Evolutionary conservation across 768 basidiomycete genomes (phyloP).

Genomic region (Termitomyces sp.): DNA sequence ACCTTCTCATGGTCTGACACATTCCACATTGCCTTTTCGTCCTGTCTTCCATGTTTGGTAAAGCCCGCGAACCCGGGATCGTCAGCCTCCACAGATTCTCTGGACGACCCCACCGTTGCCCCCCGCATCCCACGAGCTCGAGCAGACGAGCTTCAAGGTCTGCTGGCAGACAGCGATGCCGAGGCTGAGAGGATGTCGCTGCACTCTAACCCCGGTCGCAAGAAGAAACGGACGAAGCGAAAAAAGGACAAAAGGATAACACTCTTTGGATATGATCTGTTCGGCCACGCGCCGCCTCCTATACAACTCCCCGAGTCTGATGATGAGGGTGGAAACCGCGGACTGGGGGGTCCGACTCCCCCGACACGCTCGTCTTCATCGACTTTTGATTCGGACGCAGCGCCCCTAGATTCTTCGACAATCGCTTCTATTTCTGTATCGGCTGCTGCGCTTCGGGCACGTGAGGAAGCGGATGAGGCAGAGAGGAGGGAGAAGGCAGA

Average conservation of each 20-base stretch:
- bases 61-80: slow-evolving; percentile 20
- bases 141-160: slow-evolving; percentile 38
- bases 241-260: slow-evolving; percentile 41
- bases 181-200: slow-evolving; percentile 66
- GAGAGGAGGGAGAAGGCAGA: slow-evolving; percentile 48
- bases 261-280: slow-evolving; percentile 66
- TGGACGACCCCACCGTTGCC: slow-evolving; percentile 25
- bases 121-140: slow-evolving; percentile 36
- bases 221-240: slow-evolving; percentile 28
- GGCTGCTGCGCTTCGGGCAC: slow-evolving; percentile 33
- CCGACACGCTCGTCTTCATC: slow-evolving; percentile 23
- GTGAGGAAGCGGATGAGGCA: slow-evolving; percentile 39
- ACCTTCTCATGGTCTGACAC: slow-evolving; percentile 61
- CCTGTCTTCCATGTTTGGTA: slow-evolving; percentile 60
- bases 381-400: slow-evolving; percentile 71
- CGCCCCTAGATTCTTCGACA: slow-evolving; percentile 55
- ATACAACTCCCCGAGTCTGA: slow-evolving; percentile 64
- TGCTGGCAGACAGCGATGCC: slow-evolving; percentile 39
- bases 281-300: slow-evolving; percentile 48
- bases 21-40: slow-evolving; percentile 53
- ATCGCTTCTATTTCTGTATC: slow-evolving; percentile 53
- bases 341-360: slow-evolving; percentile 4
- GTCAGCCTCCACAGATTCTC: slow-evolving; percentile 23
- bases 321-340: slow-evolving; percentile 30
- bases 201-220: slow-evolving; percentile 54